phyloP scores from a whole-genome alignment of 1,284 basidiomycete genomes.

The Moniliophthora roreri region DNA sequence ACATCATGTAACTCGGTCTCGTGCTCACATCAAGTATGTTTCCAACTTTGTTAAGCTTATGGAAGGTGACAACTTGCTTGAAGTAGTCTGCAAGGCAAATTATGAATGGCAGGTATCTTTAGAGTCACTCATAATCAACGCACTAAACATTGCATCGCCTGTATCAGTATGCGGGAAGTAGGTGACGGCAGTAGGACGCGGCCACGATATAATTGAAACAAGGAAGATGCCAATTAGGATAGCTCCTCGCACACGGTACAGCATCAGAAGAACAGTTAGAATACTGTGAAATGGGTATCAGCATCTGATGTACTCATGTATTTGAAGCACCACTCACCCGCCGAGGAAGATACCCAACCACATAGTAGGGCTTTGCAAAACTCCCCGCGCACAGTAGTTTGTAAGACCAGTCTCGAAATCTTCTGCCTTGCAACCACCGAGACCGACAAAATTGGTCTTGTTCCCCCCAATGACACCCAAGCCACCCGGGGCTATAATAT shows the following conservation, averaged over 20 bases:
- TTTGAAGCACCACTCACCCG: conserved; percentile 52
- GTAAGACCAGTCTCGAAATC: conserved; percentile 45
- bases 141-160: conserved; percentile 77
- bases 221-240: conserved; percentile 84
- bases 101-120: too few relatives aligned
- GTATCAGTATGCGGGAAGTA: conserved; percentile 74
- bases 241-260: conserved; percentile 85
- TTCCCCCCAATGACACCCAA: conserved; percentile 79
- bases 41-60: conserved; percentile 59
- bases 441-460: conserved; percentile 68
- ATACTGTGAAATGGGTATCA: conserved; percentile 41
- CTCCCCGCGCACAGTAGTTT: conserved; percentile 65
- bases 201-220: conserved; percentile 89
- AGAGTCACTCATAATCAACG: too few relatives aligned
- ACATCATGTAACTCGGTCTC: too few relatives aligned
- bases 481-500: conserved; percentile 55
- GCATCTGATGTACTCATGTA: background rate
- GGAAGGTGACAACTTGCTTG: conserved; percentile 83
- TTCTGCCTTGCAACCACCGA: conserved; percentile 75
- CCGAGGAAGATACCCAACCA: conserved; percentile 91
- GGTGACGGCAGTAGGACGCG: conserved; percentile 77
- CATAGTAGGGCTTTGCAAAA: conserved; percentile 74
- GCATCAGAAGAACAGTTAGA: conserved; percentile 75
- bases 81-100: too few relatives aligned
- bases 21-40: conserved; percentile 66